phyloP scores from a whole-genome alignment of 768 basidiomycete species.

The Lactarius sp. region DNA sequence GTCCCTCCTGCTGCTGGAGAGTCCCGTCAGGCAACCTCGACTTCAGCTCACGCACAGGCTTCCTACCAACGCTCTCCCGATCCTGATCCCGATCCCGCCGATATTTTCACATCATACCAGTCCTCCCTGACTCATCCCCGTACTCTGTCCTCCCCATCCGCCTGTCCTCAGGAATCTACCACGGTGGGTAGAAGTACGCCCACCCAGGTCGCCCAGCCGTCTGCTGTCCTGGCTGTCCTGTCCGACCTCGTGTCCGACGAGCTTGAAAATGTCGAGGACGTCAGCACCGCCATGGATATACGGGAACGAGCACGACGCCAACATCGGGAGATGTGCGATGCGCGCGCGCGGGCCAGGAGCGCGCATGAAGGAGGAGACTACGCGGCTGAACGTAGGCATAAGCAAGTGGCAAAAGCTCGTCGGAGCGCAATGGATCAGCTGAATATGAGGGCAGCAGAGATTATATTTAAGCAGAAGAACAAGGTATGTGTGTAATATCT shows the following conservation, averaged over 20 bases:
- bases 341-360: not conserved
- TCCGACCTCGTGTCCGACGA: not conserved
- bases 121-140: not conserved
- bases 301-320: constrained; percentile 1
- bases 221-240: not conserved
- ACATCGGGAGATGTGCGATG: not conserved
- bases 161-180: not conserved
- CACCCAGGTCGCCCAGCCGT: not conserved
- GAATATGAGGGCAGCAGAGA: constrained; percentile 1
- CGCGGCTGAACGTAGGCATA: not conserved
- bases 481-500: constrained; percentile 2
- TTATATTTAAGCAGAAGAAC: constrained; percentile 12
- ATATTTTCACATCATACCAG: not conserved
- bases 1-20: not conserved
- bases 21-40: not conserved
- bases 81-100: not conserved
- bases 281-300: not conserved
- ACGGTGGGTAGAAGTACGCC: not conserved
- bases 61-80: not conserved
- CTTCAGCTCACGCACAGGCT: not conserved
- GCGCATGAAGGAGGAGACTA: not conserved
- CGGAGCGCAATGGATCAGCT: not conserved
- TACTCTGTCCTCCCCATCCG: not conserved
- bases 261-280: not conserved
- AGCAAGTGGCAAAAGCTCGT: not conserved